Base-by-base conservation (phyloP, 176 grass and related monocot species). In the Oryza australiensis region DNA sequence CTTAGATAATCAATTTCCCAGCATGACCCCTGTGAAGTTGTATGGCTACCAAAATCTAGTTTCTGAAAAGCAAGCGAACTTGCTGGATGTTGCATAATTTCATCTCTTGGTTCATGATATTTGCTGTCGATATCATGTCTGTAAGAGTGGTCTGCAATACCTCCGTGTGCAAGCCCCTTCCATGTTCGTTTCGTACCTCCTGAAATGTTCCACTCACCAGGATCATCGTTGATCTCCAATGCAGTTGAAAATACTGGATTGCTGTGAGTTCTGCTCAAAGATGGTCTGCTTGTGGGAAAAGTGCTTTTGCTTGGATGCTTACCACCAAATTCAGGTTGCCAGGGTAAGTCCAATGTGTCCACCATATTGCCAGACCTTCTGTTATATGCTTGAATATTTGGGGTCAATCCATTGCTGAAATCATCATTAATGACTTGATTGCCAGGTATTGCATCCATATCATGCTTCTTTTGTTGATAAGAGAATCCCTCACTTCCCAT, bases 1-100 rank as follows among this genome's bases (percentile, higher is more conserved):
- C 72, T 75, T 74, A 90, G 70, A 89, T 90, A 80, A 46, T 98
- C 84, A 59, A 81, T 89, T 88, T 87, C 92, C 90, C 86, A 90
- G 12, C 37, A 18, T 72, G 74, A 82, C 60, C 70, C 81, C 72
- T 85, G 84, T 87, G 86, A 83, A 74, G 78, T 81, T 29, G 26
- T 69, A 79, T 72, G 42, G 37, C 32, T 65, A 26, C 63, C 81
- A 66, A 80, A 78, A 68, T 79, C 80, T 26, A 76, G 78, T 72
- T 85, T 92, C 84, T 83, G 80, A 85, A 86, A 88, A 83, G 73
- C 66, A 90, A 90, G 77, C 8, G 78, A 89, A 62, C 73, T 69
- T 81, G 68, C 72, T 75, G 42, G 57, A 84, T 66, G 74, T 70
- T 87, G 86, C 46, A 82, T 64, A 24, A 75, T 23, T 68, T 84